Base-by-base conservation (phyloP, 257 asterid genomes). In the Solanum tacnaense region DNA sequence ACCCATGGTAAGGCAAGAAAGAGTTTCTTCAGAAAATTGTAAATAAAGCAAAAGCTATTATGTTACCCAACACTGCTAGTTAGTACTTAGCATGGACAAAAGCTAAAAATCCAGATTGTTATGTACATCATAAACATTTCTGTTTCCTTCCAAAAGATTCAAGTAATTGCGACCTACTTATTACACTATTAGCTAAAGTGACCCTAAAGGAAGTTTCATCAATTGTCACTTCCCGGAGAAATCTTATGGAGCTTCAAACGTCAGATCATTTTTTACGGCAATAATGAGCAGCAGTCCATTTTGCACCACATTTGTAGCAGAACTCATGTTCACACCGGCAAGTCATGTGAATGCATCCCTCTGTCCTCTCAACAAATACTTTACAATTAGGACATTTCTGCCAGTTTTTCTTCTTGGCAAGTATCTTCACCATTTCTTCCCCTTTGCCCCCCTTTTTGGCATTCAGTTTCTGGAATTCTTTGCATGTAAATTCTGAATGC, bases 401-500 rank as follows among this genome's bases (percentile, higher is more conserved):
- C 98, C 96, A 95, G 9, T 83, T 91, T 90, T 92, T 95, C 93
- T 93, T 94, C 98, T 93, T 92, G 4, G 96, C 98, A 75, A 94
- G 98, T 5, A 39, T 67, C 83, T 89, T 91, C 84, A 93, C 90
- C 65, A 94, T 83, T 85, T 58, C 89, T 2, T 92, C 96, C 16
- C 87, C 92, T 52, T 88, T 91, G 87, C 91, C 90, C 6, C 74
- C 87, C 84, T 87, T 88, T 68, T 88, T 90, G 1, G 70, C 58
- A 32, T 89, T 76, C 82, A 92, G 74, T 90, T 93, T 95, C 92
- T 87, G 89, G 89, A 91, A 94, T 75, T 94, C 96, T 89, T 88
- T 91, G 91, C 98, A 95, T 4, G 93, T 91, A 85, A 95, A 93
- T 12, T 94, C 94, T 0, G 93, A 41, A 89, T 94, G 98, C 98